Conservation (phyloP, 2,329 filamentous ascomycete species). For the Xylariaceae sp. region DNA sequence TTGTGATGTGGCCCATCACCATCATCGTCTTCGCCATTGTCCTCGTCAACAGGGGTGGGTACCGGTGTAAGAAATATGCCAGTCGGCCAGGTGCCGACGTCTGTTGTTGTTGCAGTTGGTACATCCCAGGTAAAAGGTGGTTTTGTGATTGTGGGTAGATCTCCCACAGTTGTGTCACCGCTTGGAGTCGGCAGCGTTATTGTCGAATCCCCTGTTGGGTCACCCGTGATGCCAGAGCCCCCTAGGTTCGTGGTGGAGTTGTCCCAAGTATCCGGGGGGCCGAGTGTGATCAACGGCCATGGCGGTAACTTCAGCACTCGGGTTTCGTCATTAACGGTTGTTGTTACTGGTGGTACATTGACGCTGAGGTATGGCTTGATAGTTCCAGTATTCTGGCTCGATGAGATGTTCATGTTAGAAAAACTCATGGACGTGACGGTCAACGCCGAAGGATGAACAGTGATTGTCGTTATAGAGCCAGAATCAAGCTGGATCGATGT, state of each 20-base stretch:
- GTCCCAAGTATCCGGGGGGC: slow-evolving; percentile 4
- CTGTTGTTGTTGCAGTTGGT: not conserved
- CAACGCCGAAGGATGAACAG: not conserved
- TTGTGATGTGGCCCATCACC: not conserved
- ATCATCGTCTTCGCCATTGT: slow-evolving; percentile 3
- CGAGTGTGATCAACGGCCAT: slow-evolving; percentile 5
- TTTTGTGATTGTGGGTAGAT: not conserved
- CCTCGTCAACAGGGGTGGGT: not conserved
- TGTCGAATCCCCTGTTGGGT: not conserved
- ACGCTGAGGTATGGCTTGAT: slow-evolving; percentile 4
- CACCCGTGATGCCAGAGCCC: not conserved
- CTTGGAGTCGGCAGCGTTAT: not conserved
- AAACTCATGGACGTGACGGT: slow-evolving; percentile 3
- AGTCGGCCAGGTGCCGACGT: not conserved
- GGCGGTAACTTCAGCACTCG: slow-evolving; percentile 6
- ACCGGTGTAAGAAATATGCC: not conserved
- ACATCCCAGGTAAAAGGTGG: not conserved
- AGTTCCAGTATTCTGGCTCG: not conserved
- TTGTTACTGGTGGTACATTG: slow-evolving; percentile 1
- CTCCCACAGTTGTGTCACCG: not conserved
- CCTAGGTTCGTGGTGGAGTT: not conserved
- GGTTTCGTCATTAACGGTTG: not conserved
- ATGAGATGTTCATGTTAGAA: slow-evolving; percentile 1
- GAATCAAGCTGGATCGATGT: slow-evolving; percentile 2
- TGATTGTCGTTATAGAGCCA: slow-evolving; percentile 6